A percentile compares a stretch with the other conserved stretches of the same genome.
These are phyloP conservation scores for Suillus discolor DNA, from an alignment of 768 basidiomycete species.

Conservation along the genomic window DNA sequence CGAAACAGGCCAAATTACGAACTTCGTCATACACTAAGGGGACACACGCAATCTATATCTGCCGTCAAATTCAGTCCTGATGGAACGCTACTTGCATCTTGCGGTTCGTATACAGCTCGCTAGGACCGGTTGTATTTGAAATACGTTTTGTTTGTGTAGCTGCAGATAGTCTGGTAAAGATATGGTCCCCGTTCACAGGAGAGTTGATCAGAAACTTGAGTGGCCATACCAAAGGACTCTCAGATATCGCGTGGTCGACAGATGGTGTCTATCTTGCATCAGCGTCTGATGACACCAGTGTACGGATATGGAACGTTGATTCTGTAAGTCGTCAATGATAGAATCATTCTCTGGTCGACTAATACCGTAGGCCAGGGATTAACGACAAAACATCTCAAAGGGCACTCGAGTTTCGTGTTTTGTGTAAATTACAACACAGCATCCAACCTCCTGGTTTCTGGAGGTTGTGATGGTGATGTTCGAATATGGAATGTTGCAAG, in stretches of 20 bases:
- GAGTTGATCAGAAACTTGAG: constrained; percentile 72
- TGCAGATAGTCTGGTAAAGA: constrained; percentile 77
- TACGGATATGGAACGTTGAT: constrained; percentile 89
- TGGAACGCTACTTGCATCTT: constrained; percentile 83
- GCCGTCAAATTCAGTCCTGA: constrained; percentile 92
- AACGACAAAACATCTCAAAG: constrained; percentile 70
- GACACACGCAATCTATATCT: constrained; percentile 84
- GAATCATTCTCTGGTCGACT: not conserved
- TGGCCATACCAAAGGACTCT: constrained; percentile 82
- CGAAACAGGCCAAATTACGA: constrained; percentile 64
- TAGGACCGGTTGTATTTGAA: constrained; percentile 2
- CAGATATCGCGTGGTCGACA: constrained; percentile 87
- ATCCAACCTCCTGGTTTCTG: constrained; percentile 88
- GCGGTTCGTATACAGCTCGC: constrained; percentile 55
- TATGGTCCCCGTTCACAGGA: constrained; percentile 83
- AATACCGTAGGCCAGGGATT: constrained; percentile 50
- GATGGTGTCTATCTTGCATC: constrained; percentile 85
- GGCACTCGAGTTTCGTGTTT: constrained; percentile 88
- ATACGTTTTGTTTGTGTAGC: constrained; percentile 42
- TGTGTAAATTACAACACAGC: constrained; percentile 90
- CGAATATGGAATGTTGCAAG: constrained; percentile 88
- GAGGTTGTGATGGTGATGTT: constrained; percentile 91
- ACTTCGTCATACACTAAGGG: constrained; percentile 65
- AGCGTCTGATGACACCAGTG: constrained; percentile 89
- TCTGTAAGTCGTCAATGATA: constrained; percentile 48